Evolutionary conservation across 805 yeast species (phyloP), one percentile per base, ranked within the genome.

Genomic region (Candida taoyuanica): DNA sequence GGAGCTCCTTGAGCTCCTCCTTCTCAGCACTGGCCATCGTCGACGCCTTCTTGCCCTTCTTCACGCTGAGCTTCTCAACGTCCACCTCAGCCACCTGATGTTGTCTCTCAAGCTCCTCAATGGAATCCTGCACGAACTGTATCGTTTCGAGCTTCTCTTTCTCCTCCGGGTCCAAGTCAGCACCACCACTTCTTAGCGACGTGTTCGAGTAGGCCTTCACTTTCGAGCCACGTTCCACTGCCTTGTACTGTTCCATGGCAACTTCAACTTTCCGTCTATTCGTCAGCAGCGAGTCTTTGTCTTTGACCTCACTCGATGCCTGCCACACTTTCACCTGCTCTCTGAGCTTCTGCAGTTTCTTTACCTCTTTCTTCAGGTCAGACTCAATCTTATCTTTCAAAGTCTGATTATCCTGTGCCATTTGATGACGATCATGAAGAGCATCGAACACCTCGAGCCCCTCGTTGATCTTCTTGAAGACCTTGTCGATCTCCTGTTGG

Each of bases 291-390:
- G 80, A 72, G 50, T 82, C 85, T 56, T 86, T 93, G 52, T 91
- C 95, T 60, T 94, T 88, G 36, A 89, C 86, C 47, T 89, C 94
- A 52, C 78, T 83, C 47, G 88, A 85, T 16, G 89, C 78, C 59
- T 89, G 70, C 98, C 98, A 91, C 39, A 85, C 85, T 63, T 91
- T 91, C 52, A 91, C 85, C 67, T 88, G 98, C 61, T 91, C 98
- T 56, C 98, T 75, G 48, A 83, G 76, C 56, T 95, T 78, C 59
- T 91, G 98, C 39, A 91, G 71, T 62, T 88, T 91, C 63, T 93
- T 91, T 60, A 93, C 89, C 60, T 93, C 98, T 52, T 91, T 82
- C 64, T 93, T 89, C 58, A 91, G 71, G 58, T 91, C 98, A 39
- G 78, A 72, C 60, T 93, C 98, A 43, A 93, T 70, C 62, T 89